Percentiles rank a stretch among this genome's conserved stretches.
Conservation (phyloP, 2,329 filamentous ascomycete genomes). For the Onygenales sp. region DNA sequence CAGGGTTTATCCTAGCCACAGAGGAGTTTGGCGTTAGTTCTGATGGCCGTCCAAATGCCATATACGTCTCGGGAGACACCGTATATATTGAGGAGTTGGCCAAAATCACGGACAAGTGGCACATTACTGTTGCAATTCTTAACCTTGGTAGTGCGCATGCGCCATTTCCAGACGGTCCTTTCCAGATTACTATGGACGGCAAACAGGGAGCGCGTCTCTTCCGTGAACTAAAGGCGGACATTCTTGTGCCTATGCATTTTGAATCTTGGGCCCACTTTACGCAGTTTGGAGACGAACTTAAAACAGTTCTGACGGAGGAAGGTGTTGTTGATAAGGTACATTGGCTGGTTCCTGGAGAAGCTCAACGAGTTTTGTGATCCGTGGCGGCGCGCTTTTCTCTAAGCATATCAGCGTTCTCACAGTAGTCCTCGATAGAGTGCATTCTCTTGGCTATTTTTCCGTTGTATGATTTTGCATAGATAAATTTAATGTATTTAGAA, state of each 20-base stretch:
- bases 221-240: slow-evolving; percentile 30
- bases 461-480: background rate
- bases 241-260: slow-evolving; percentile 40
- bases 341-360: slow-evolving; percentile 26
- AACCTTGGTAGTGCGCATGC: slow-evolving; percentile 32
- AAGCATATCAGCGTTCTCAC: background rate
- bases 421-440: no score
- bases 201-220: slow-evolving; percentile 31
- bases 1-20: slow-evolving; percentile 35
- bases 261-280: slow-evolving; percentile 40
- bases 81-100: slow-evolving; percentile 36
- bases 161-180: slow-evolving; percentile 14
- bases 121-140: slow-evolving; percentile 31
- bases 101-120: slow-evolving; percentile 25
- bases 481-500: no score
- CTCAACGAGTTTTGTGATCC: slow-evolving; percentile 2
- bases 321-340: slow-evolving; percentile 25
- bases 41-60: slow-evolving; percentile 34
- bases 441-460: no score
- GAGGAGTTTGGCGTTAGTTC: slow-evolving; percentile 27
- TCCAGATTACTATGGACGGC: slow-evolving; percentile 39
- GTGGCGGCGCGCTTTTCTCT: background rate
- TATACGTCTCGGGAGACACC: slow-evolving; percentile 44
- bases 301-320: slow-evolving; percentile 23
- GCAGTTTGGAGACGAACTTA: slow-evolving; percentile 24